phyloP scores from a whole-genome alignment of 2,329 filamentous ascomycete genomes.

The Phaeosphaeriaceae sp. region DNA sequence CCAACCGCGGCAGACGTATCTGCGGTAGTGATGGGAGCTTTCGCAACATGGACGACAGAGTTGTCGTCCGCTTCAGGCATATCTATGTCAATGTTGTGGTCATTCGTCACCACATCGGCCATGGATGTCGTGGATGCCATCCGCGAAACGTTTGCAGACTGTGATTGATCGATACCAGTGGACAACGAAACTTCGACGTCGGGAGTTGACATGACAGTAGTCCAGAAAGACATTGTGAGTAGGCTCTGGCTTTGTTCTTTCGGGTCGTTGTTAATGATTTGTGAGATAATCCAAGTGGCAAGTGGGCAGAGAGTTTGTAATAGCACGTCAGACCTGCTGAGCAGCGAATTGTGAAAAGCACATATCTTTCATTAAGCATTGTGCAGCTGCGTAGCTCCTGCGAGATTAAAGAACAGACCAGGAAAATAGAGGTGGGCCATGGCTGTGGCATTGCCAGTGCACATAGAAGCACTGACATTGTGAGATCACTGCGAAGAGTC shows the following conservation, averaged over 20 bases:
- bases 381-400: no score
- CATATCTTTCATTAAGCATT: not conserved
- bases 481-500: no score
- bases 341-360: not conserved
- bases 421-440: no score
- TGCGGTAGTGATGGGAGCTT: not conserved
- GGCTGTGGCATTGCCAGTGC: no score
- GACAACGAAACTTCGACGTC: not conserved
- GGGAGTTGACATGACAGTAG: not conserved
- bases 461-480: no score
- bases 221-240: not conserved
- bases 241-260: not conserved
- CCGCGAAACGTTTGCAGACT: not conserved
- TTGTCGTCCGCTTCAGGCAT: not conserved
- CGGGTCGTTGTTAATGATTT: not conserved
- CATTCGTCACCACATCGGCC: not conserved
- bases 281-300: no score
- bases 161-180: not conserved
- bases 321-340: not conserved
- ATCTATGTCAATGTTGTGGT: not conserved
- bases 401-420: no score
- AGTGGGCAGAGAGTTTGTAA: not conserved
- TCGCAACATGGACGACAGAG: not conserved
- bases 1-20: no score
- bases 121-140: no score